phyloP scores from a whole-genome alignment of 495 filamentous ascomycete species.

The Penicillium angulare region DNA sequence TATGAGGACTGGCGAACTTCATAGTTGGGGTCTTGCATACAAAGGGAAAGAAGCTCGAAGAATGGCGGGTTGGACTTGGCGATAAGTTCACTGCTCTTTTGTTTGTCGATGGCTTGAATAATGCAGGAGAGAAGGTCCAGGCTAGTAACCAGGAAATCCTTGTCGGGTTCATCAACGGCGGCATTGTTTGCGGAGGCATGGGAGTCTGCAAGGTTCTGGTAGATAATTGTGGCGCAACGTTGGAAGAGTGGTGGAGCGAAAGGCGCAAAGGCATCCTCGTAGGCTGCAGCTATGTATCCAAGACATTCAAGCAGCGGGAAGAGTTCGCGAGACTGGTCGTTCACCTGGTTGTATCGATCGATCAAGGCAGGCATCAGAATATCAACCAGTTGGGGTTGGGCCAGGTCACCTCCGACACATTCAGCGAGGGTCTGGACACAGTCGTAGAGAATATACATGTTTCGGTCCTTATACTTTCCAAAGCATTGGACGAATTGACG shows the following conservation, averaged over 20 bases:
- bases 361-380: constrained; percentile 95
- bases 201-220: constrained; percentile 79
- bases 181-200: constrained; percentile 61
- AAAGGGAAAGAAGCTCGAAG: constrained; percentile 86
- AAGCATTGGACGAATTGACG: constrained; percentile 92
- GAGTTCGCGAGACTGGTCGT: constrained; percentile 87
- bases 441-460: constrained; percentile 99
- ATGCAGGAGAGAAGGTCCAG: constrained; percentile 92
- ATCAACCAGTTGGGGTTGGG: constrained; percentile 72
- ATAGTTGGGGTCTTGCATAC: constrained; percentile 89
- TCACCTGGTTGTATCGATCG: constrained; percentile 80
- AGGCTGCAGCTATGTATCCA: constrained; percentile 87
- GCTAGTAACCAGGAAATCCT: constrained; percentile 96
- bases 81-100: constrained; percentile 73
- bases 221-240: constrained; percentile 87
- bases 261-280: constrained; percentile 77
- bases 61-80: constrained; percentile 71
- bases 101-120: constrained; percentile 82
- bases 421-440: constrained; percentile 97
- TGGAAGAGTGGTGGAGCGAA: constrained; percentile 82
- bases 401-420: constrained; percentile 76
- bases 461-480: constrained; percentile 91
- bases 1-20: constrained; percentile 97
- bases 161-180: constrained; percentile 78
- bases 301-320: constrained; percentile 94